These are phyloP conservation scores for Haematococcus lacustris DNA, from an alignment of 139 green algal genomes.

Conservation along the genomic window DNA sequence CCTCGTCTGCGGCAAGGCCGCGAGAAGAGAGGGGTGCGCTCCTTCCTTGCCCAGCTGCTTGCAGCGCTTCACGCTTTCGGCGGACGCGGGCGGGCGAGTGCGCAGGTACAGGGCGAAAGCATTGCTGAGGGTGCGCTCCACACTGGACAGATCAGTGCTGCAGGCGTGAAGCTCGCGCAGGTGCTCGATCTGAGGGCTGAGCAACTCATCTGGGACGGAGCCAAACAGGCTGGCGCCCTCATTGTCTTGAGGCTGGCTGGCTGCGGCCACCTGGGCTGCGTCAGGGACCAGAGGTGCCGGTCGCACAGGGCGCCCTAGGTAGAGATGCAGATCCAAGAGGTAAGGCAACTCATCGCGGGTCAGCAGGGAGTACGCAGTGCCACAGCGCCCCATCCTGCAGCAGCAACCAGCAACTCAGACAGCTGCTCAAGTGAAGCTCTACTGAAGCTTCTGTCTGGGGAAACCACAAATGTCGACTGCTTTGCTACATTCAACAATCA, in stretches of 20 bases:
- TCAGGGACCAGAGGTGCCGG: slow-evolving; percentile 16
- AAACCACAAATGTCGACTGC: too few species aligned
- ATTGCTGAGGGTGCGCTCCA: slow-evolving; percentile 46
- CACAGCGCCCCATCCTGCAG: slow-evolving; percentile 35
- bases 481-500: too few species aligned
- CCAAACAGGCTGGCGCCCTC: slow-evolving; percentile 49
- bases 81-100: slow-evolving; percentile 68
- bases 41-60: slow-evolving; percentile 56
- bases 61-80: slow-evolving; percentile 62
- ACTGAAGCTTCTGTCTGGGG: too few species aligned
- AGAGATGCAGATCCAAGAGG: slow-evolving; percentile 94
- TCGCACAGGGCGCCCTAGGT: slow-evolving; percentile 56
- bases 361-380: slow-evolving; percentile 75
- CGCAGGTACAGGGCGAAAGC: slow-evolving; percentile 83
- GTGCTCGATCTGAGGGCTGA: slow-evolving; percentile 62
- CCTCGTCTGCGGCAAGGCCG: slow-evolving; percentile 30
- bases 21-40: slow-evolving; percentile 71
- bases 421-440: too few species aligned
- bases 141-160: slow-evolving; percentile 36
- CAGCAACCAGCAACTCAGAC: too few species aligned
- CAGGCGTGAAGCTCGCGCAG: slow-evolving; percentile 35
- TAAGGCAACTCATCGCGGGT: slow-evolving; percentile 79
- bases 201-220: slow-evolving; percentile 51
- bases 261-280: neutral
- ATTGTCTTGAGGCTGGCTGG: neutral